Evolutionary conservation across 2,329 filamentous ascomycete genomes (phyloP), one percentile per base, ranked within the genome.

Genomic region (Ophiostoma triangulosporum): DNA sequence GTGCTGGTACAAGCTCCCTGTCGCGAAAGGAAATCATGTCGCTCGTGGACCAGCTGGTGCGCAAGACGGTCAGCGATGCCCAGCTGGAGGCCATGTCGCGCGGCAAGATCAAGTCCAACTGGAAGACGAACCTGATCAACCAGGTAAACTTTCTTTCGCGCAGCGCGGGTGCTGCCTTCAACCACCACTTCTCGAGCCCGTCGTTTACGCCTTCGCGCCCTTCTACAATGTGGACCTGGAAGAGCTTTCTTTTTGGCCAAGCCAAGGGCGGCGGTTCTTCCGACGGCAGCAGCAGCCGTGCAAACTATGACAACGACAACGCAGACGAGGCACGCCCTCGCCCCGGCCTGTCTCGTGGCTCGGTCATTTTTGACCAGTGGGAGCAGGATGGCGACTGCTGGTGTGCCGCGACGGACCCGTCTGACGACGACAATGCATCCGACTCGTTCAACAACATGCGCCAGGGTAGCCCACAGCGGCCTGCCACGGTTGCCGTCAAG

Each of bases 361-460:
- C 57, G 1, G 1, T 73, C 75, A 88, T 85, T 1, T 72, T 95
- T 2, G 64, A 68, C 1, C 68, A 72, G 3, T 95, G 90, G 88
- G 72, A 81, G 9, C 86, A 95, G 49, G 76, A 84, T 32, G 87
- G 86, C 20, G 86, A 97, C 57, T 94, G 88, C 67, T 97, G 88
- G 86, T 97, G 91, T 65, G 81, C 84, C 4, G 74, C 71, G 3
- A 68, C 69, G 1, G 29, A 22, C 17, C 17, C 22, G 14, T n/a
- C 14, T 2, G 27, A 49, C 12, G 29, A n/a, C 22, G n/a, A 31
- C 31, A 15, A n/a, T n/a, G 12, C 26, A 15, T 7, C 8, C n/a
- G 17, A n/a, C n/a, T n/a, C n/a, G n/a, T n/a, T n/a, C 26, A 6
- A 12, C 12, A 8, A 12, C 22, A 48, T 48, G 27, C 32, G 32